Evolutionary conservation across 306 rosid genomes (phyloP).

Genomic region (Rosa chinensis): DNA sequence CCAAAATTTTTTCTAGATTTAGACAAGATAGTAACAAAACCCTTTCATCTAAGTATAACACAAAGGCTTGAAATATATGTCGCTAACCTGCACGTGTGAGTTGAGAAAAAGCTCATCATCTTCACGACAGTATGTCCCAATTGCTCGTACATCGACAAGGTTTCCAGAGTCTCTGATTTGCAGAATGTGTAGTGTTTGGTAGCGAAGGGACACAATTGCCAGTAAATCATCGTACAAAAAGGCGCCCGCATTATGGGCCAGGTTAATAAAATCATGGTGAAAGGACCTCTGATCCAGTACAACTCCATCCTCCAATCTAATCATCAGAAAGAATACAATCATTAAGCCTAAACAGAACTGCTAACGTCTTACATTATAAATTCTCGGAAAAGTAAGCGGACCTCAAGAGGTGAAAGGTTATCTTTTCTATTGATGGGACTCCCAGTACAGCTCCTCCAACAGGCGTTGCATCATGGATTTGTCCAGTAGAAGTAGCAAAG

Average conservation of each 20-base stretch:
- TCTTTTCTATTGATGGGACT: conserved; percentile 84
- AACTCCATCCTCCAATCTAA: conserved; percentile 86
- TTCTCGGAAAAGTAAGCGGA: conserved; percentile 22
- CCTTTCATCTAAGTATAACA: conserved; percentile 4
- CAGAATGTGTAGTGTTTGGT: conserved; percentile 79
- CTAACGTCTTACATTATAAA: not conserved
- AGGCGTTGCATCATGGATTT: conserved; percentile 64
- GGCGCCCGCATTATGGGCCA: conserved; percentile 86
- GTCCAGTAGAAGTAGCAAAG: conserved; percentile 88
- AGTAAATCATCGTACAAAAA: conserved; percentile 93
- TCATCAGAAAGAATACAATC: conserved; percentile 19
- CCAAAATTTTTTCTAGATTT: not conserved
- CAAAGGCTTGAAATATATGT: conserved; percentile 20
- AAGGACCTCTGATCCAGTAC: conserved; percentile 78
- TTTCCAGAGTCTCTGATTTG: conserved; percentile 91
- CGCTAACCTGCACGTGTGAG: conserved; percentile 66
- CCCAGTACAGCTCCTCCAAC: conserved; percentile 84
- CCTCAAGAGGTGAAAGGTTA: conserved; percentile 90
- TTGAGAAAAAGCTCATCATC: conserved; percentile 92
- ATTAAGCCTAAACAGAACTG: conserved; percentile 5
- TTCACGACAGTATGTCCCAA: conserved; percentile 87
- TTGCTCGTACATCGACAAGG: conserved; percentile 79
- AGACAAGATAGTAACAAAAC: conserved; percentile 5
- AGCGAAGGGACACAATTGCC: conserved; percentile 94
- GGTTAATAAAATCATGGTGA: conserved; percentile 78